Percentiles rank a stretch among this genome's conserved stretches.
Conservation (phyloP, 2,329 filamentous ascomycete species). For the Fusarium sp. region DNA sequence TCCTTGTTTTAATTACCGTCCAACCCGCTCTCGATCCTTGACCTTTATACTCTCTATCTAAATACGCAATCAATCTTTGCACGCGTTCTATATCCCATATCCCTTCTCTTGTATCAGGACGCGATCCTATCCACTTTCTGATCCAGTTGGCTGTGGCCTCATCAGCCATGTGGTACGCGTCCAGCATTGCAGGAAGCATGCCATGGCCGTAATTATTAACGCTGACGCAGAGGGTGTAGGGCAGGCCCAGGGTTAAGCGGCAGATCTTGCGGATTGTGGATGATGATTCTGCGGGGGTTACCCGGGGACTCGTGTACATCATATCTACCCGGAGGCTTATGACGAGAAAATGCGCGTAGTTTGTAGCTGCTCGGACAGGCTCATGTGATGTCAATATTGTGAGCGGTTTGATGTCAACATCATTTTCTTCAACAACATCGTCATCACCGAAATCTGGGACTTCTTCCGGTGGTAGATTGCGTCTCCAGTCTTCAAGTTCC, state of each 20-base stretch:
- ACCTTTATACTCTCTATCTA: constrained; percentile 27
- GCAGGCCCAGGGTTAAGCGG: constrained; percentile 22
- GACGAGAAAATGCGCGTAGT: constrained; percentile 29
- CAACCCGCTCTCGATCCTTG: constrained; percentile 14
- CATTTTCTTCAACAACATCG: neutral
- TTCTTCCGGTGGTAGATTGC: neutral
- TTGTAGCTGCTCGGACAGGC: constrained; percentile 30
- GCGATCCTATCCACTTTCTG: constrained; percentile 12
- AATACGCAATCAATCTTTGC: constrained; percentile 19
- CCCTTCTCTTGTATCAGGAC: constrained; percentile 24
- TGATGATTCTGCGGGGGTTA: neutral
- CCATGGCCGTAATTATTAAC: constrained; percentile 34
- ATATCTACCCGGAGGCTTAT: constrained; percentile 24
- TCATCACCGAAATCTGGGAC: constrained; percentile 5
- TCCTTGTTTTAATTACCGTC: constrained; percentile 25
- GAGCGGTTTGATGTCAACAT: neutral
- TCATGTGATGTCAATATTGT: constrained; percentile 7
- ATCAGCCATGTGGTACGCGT: constrained; percentile 28
- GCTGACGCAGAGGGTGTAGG: constrained; percentile 11
- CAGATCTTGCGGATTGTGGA: constrained; percentile 15
- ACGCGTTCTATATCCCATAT: constrained; percentile 35
- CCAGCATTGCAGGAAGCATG: constrained; percentile 32
- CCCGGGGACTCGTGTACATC: constrained; percentile 12
- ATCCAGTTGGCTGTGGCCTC: constrained; percentile 19
- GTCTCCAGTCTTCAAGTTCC: constrained; percentile 29